A percentile compares a stretch with the other conserved stretches of the same genome.
Conservation (phyloP, 257 asterid genomes). For the Scutellaria barbata region DNA sequence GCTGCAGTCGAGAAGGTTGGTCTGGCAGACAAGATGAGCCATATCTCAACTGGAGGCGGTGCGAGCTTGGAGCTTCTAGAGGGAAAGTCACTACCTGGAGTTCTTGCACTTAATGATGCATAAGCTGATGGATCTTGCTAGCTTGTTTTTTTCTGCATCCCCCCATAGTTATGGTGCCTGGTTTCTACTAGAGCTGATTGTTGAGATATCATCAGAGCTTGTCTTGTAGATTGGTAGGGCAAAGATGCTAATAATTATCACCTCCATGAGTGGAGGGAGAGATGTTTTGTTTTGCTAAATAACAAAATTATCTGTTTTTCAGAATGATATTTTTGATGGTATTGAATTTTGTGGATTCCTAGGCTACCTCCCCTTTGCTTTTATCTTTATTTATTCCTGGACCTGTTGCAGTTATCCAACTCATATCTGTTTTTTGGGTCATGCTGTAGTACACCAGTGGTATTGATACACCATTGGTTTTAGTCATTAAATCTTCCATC, state of each 20-base stretch:
- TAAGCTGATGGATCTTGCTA: slow-evolving; percentile 29
- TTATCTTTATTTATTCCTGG: no score
- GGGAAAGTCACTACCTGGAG: slow-evolving; percentile 87
- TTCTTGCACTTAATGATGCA: slow-evolving; percentile 77
- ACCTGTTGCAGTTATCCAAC: no score
- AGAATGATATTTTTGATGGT: background rate
- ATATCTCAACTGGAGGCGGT: slow-evolving; percentile 93
- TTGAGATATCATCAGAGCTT: slow-evolving; percentile 33
- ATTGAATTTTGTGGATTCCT: background rate
- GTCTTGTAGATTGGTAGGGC: slow-evolving; percentile 35
- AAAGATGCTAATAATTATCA: slow-evolving; percentile 45
- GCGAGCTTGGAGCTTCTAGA: slow-evolving; percentile 96
- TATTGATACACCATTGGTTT: no score
- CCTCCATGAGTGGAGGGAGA: slow-evolving; percentile 24
- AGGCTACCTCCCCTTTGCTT: no score
- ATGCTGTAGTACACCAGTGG: no score
- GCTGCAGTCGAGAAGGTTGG: slow-evolving; percentile 98
- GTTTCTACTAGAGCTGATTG: slow-evolving; percentile 23
- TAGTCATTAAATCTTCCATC: no score
- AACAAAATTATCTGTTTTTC: slow-evolving; percentile 22
- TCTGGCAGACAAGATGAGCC: slow-evolving; percentile 94
- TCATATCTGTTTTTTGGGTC: no score
- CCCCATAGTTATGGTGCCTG: background rate
- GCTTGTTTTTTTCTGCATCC: slow-evolving; percentile 25
- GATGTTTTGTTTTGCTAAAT: slow-evolving; percentile 28